Evolutionary conservation across 1,284 basidiomycete genomes (phyloP).

Genomic region (Exobasidium rhododendri): DNA sequence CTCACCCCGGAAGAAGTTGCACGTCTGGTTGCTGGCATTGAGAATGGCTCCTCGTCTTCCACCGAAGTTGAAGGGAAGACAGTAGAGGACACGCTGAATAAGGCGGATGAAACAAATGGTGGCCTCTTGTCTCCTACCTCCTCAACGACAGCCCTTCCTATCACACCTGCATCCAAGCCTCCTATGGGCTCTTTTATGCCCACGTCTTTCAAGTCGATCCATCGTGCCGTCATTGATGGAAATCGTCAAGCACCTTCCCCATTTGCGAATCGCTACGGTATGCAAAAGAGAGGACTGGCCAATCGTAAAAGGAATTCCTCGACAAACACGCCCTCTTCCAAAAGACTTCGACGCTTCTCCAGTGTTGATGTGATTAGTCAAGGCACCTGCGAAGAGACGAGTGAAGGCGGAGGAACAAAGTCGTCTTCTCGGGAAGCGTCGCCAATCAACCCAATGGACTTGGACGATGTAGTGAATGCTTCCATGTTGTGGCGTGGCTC

Average conservation of each 20-base stretch:
- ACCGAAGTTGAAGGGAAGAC: background rate
- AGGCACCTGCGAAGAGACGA: background rate
- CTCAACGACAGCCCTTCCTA: background rate
- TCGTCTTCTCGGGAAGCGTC: constrained; percentile 36
- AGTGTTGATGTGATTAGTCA: constrained; percentile 16
- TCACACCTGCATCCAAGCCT: background rate
- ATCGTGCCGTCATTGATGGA: constrained; percentile 53
- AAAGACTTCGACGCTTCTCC: constrained; percentile 37
- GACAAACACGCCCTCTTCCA: constrained; percentile 17
- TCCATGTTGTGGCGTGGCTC: constrained; percentile 30
- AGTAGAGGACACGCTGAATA: background rate
- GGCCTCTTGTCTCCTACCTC: constrained; percentile 1
- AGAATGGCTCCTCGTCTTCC: constrained; percentile 14
- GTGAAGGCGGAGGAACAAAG: background rate
- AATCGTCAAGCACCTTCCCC: constrained; percentile 48
- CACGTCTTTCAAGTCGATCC: constrained; percentile 27
- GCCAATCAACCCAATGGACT: constrained; percentile 40
- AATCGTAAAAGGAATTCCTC: constrained; percentile 9
- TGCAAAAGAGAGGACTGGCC: constrained; percentile 39
- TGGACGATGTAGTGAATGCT: constrained; percentile 49
- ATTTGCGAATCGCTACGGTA: constrained; percentile 34
- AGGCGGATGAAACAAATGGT: background rate
- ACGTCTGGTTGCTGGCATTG: constrained; percentile 28
- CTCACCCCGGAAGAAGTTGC: constrained; percentile 31
- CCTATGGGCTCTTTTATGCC: constrained; percentile 42